A percentile compares a stretch with the other conserved stretches of the same genome.
Evolutionary conservation across 768 basidiomycete species (phyloP).

Genomic region (Russula dissimulans): DNA sequence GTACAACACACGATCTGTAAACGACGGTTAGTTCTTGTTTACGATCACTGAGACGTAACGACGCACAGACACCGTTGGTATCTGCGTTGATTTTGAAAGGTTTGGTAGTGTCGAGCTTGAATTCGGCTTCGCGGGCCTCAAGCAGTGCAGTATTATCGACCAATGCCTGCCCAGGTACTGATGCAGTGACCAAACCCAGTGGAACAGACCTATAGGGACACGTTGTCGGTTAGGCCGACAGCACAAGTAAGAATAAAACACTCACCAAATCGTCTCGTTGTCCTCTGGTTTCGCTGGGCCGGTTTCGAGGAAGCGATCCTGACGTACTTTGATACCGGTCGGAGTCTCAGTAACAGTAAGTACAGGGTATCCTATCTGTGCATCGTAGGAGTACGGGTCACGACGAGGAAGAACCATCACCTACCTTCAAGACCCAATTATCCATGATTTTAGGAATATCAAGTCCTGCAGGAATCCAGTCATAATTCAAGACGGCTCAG

Average conservation of each 20-base stretch:
- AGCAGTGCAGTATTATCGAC: slow-evolving; percentile 61
- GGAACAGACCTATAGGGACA: slow-evolving; percentile 60
- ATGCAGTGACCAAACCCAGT: slow-evolving; percentile 58
- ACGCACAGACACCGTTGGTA: slow-evolving; percentile 82
- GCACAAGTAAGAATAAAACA: not conserved
- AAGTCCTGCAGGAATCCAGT: slow-evolving; percentile 31
- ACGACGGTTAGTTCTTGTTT: not conserved
- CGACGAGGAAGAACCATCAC: not conserved
- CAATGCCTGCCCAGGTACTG: slow-evolving; percentile 43
- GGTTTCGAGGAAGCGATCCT: slow-evolving; percentile 88
- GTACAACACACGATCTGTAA: slow-evolving; percentile 77
- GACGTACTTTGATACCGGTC: slow-evolving; percentile 67
- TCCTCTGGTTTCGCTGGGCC: slow-evolving; percentile 72
- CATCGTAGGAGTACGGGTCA: not conserved
- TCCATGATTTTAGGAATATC: slow-evolving; percentile 79
- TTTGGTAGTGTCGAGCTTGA: slow-evolving; percentile 64
- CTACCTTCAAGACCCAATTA: slow-evolving; percentile 80
- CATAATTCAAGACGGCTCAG: not conserved
- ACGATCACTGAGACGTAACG: not conserved
- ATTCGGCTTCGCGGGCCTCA: slow-evolving; percentile 52
- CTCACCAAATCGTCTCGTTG: slow-evolving; percentile 79
- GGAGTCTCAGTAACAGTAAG: slow-evolving; percentile 72
- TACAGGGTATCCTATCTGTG: slow-evolving; percentile 76
- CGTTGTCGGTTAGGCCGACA: not conserved
- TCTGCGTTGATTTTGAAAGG: slow-evolving; percentile 88